Conservation (phyloP, 75 land plant species). For the Pinus albicaulis region DNA sequence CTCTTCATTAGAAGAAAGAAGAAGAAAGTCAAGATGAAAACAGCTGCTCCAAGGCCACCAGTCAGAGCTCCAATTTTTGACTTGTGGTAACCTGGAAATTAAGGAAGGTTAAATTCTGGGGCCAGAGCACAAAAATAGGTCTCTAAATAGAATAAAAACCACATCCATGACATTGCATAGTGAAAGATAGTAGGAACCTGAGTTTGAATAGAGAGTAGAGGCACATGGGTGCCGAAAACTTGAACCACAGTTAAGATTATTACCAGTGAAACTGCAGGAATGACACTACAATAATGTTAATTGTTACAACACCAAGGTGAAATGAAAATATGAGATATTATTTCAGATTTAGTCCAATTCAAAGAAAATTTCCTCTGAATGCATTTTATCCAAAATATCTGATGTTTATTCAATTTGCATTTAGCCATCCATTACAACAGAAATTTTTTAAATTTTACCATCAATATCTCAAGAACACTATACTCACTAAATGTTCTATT, state of each 20-base stretch:
- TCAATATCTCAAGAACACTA: too few relatives aligned
- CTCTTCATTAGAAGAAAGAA: conserved; percentile 32
- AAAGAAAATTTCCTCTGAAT: too few relatives aligned
- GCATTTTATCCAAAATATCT: too few relatives aligned
- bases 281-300: neutral
- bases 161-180: neutral
- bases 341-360: too few relatives aligned
- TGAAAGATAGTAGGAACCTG: neutral
- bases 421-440: too few relatives aligned
- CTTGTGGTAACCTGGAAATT: conserved; percentile 11
- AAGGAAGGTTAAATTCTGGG: neutral
- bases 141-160: neutral
- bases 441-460: too few relatives aligned
- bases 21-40: conserved; percentile 21
- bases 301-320: neutral
- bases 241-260: conserved; percentile 38
- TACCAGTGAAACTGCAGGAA: conserved; percentile 49
- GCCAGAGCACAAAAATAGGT: neutral
- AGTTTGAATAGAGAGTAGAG: neutral
- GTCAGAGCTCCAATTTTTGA: conserved; percentile 30
- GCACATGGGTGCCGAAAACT: conserved; percentile 22
- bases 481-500: too few relatives aligned
- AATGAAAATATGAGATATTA: too few relatives aligned
- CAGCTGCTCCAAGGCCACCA: conserved; percentile 35
- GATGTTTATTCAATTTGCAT: too few relatives aligned